These are phyloP conservation scores for Hippophae rhamnoides DNA, from an alignment of 306 rosid genomes.

Conservation along the genomic window DNA sequence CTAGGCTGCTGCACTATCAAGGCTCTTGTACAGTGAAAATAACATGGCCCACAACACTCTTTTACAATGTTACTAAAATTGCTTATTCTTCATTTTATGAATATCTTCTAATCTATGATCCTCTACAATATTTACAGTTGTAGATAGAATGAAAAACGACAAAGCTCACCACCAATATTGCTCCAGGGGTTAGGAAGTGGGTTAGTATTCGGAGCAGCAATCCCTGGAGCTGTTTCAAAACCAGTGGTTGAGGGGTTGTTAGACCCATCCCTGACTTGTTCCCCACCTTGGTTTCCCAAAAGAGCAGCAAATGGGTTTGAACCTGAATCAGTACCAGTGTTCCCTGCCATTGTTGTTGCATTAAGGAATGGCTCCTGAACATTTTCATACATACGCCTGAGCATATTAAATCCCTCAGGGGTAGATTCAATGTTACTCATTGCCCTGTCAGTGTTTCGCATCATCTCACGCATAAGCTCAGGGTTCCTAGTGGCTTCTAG, in stretches of 20 bases:
- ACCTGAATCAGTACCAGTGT: constrained; percentile 32
- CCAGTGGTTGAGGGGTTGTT: constrained; percentile 41
- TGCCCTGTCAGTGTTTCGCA: constrained; percentile 63
- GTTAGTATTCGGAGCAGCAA: constrained; percentile 46
- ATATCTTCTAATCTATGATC: too few relatives aligned
- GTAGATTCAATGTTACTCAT: constrained; percentile 63
- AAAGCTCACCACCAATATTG: constrained; percentile 23
- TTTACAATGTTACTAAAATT: too few relatives aligned
- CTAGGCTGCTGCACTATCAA: too few relatives aligned
- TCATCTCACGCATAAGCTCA: constrained; percentile 67
- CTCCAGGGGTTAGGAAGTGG: constrained; percentile 71
- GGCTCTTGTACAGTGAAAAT: too few relatives aligned
- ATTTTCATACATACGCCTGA: constrained; percentile 63
- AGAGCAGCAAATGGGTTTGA: constrained; percentile 60
- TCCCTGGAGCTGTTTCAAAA: constrained; percentile 32
- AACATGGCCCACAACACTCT: too few relatives aligned
- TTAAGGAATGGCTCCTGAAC: constrained; percentile 61
- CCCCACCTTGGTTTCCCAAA: constrained; percentile 41
- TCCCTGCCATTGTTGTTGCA: constrained; percentile 46
- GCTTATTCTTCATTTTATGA: too few relatives aligned
- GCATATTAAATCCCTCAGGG: constrained; percentile 67
- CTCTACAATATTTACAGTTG: not conserved
- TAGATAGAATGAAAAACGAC: not conserved
- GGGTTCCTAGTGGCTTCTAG: constrained; percentile 64
- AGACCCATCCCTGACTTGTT: constrained; percentile 34